Evolutionary conservation across 2,329 filamentous ascomycete genomes (phyloP).

Genomic region (Lasiodiplodia gonubiensis): DNA sequence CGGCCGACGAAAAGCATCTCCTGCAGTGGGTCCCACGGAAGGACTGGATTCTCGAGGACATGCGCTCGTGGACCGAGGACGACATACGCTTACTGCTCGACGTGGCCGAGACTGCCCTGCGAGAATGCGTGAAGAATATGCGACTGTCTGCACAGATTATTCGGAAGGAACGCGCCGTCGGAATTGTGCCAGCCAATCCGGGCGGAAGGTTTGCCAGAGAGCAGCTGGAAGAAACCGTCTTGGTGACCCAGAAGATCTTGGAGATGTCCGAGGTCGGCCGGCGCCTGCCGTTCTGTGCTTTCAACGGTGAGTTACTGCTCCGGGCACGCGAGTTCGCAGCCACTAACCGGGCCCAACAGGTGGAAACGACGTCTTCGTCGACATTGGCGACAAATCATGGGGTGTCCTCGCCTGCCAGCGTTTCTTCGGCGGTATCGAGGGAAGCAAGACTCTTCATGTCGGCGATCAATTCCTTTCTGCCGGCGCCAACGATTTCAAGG

Average conservation of each 20-base stretch:
- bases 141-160: slow-evolving; percentile 79
- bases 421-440: slow-evolving; percentile 80
- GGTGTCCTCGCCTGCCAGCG: slow-evolving; percentile 91
- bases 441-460: slow-evolving; percentile 85
- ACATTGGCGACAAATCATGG: slow-evolving; percentile 98
- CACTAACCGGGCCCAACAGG: slow-evolving; percentile 49
- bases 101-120: slow-evolving; percentile 82
- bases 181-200: slow-evolving; percentile 63
- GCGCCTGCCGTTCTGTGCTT: slow-evolving; percentile 88
- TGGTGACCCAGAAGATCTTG: slow-evolving; percentile 90
- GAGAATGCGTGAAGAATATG: slow-evolving; percentile 80
- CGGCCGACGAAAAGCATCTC: slow-evolving; percentile 60
- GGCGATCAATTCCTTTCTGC: slow-evolving; percentile 96
- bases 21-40: slow-evolving; percentile 68
- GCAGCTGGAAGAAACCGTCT: slow-evolving; percentile 91
- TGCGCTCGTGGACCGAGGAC: slow-evolving; percentile 75
- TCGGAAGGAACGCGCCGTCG: slow-evolving; percentile 77
- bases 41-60: slow-evolving; percentile 78
- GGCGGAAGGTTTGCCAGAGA: slow-evolving; percentile 78
- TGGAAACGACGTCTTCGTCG: slow-evolving; percentile 96
- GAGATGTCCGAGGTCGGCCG: slow-evolving; percentile 76
- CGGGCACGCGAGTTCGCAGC: background rate
- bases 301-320: slow-evolving; percentile 68
- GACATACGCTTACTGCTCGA: slow-evolving; percentile 85
- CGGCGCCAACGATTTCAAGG: slow-evolving; percentile 97